Base-by-base conservation (phyloP, 148 eudicot genomes). In the Vaccinium vitisidaea region DNA sequence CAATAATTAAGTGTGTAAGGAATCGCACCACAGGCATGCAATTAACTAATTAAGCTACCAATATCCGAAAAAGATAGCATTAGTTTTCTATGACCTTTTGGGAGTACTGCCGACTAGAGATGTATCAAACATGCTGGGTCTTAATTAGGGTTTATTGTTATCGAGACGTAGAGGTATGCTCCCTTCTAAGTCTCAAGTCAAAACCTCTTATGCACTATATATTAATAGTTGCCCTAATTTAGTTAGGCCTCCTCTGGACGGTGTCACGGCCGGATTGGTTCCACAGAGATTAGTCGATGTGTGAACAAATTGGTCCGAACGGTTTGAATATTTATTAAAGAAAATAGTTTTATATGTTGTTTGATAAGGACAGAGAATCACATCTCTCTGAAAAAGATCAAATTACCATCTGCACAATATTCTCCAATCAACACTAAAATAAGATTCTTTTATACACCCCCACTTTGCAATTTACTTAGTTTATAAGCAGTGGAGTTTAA, bases 1-100 rank as follows among this genome's bases (percentile, higher is more conserved):
- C 67, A 15, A 43, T 23, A 46, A 81, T 56, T 49, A 13, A 11
- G 83, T 63, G 75, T 81, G 32, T 10, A 65, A 63, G 21, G 83
- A 81, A 69, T 69, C 18, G 5, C 14, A 30, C 58, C 58, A 46
- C 16, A 8, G 19, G 83, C 83, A 23, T 65, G 75, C 83, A 46
- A 75, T 18, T 63, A 49, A 14, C 2, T 43, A 48, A 11, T 27
- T 12, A 69, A 8, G 4, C 39, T 77, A 77, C 12, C 80, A 25
- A 25, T 69, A 27, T 32, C 80, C 52, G 3, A 52, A 75, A 8
- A 25, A 3, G 27, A 77, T 77, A 49, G 52, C 80, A 25, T 13
- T 77, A 50, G 58, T 77, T 50, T 50, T 77, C 16, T 77, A 23
- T 77, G 58, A 8, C 59, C 52, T 77, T 49, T 77, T 49, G 36